Evolutionary conservation across 1,139 yeast genomes (phyloP), one percentile per base, ranked within the genome.

Genomic region (Suhomyces panamericanus): DNA sequence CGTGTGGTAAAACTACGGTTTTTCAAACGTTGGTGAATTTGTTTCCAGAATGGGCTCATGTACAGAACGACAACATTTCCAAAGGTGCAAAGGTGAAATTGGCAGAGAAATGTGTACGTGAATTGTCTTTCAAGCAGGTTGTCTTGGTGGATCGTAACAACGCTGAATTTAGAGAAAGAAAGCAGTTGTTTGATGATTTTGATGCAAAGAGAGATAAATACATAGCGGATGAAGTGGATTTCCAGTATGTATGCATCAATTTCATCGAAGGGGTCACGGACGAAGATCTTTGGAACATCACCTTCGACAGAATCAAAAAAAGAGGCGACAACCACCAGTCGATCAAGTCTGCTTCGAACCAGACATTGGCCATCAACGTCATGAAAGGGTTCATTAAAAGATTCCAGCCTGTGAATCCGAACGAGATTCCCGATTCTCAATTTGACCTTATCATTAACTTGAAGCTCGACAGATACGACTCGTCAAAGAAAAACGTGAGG

Each of bases 291-390:
- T 74, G 81, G 79, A 53, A 68, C 2, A 51, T 84, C 0, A 87
- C 97, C 0, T 64, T 69, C 11, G 60, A 70, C 0, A 73, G 98
- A 50, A 85, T 93, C 0, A 45, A 73, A 6, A 59, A 59, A 1
- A 75, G 99, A 54, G 98, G 97, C 1, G 95, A 89, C 59, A 86
- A 88, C 54, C 99, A 95, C 60, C 97, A 90, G 62, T 80, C 95
- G 0, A 87, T 95, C 39, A 83, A 84, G 53, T 75, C 74, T 3
- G 62, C 63, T 0, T 59, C 73, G 1, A 77, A 80, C 49, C 62
- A 62, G 1, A 62, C 64, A 11, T 69, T 75, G 38, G 83, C 87
- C 0, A 62, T 71, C 16, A 78, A 55, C 12, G 83, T 93, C 28
- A 81, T 91, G 87, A 67, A 70, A 36, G 91, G 93, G 0, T 91